These are phyloP conservation scores for Hyparrhenia diplandra DNA, from an alignment of 176 grass and related monocot species.

Conservation along the genomic window DNA sequence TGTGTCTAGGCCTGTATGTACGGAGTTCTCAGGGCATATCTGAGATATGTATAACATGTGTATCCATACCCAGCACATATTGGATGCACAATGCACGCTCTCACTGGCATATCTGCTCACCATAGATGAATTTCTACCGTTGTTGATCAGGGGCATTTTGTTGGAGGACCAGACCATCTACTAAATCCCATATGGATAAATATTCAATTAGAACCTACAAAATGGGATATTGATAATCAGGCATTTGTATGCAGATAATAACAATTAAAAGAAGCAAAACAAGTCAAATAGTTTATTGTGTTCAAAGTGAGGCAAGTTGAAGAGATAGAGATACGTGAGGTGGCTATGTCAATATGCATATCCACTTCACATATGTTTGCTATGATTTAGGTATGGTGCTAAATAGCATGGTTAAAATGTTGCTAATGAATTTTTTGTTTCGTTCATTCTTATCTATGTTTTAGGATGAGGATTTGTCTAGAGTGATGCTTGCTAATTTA, in stretches of 20 bases:
- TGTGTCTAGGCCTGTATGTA: too few relatives aligned
- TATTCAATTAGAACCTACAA: neutral
- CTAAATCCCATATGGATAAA: too few relatives aligned
- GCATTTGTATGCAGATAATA: neutral
- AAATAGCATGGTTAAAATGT: neutral
- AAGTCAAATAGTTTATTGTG: neutral
- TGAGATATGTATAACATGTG: too few relatives aligned
- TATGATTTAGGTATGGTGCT: neutral
- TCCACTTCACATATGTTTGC: neutral
- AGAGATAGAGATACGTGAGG: neutral
- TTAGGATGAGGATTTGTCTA: neutral
- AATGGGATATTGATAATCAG: neutral
- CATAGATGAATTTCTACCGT: too few relatives aligned
- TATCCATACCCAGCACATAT: too few relatives aligned
- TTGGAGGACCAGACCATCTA: too few relatives aligned
- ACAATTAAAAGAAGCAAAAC: neutral
- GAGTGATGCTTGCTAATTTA: neutral
- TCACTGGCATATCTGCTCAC: too few relatives aligned
- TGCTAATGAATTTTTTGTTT: neutral
- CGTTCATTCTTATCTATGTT: neutral
- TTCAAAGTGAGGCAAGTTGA: neutral
- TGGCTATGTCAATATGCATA: neutral
- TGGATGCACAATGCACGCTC: too few relatives aligned
- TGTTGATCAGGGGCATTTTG: too few relatives aligned
- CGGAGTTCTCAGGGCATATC: too few relatives aligned